These are phyloP conservation scores for Phytopythium sindhum DNA, from an alignment of 352 stramenopile species.

Conservation along the genomic window DNA sequence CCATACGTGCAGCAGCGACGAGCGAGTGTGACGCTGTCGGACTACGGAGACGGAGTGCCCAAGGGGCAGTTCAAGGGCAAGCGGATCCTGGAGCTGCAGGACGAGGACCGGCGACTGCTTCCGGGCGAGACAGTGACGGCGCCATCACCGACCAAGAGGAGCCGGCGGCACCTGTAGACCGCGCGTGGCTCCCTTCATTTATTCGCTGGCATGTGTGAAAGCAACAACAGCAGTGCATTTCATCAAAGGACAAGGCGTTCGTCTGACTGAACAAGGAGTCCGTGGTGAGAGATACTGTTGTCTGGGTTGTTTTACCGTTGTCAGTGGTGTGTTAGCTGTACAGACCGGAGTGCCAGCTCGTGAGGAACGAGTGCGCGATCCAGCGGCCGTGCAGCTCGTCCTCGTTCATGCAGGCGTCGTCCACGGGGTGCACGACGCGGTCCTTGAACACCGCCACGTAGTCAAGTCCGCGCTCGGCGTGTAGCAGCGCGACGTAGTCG, in stretches of 20 bases:
- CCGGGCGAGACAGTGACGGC: constrained; percentile 41
- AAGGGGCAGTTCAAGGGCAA: constrained; percentile 59
- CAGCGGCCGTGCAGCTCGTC: not conserved
- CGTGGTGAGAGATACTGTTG: not conserved
- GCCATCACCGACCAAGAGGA: constrained; percentile 52
- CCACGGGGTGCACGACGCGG: not conserved
- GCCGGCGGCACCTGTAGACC: constrained; percentile 27
- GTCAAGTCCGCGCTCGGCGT: constrained; percentile 6
- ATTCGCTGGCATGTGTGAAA: not conserved
- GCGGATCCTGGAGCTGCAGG: constrained; percentile 68
- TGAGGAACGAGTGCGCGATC: constrained; percentile 2
- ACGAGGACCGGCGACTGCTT: constrained; percentile 67
- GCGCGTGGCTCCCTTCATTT: not conserved
- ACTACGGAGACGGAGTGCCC: constrained; percentile 23
- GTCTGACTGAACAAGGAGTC: not conserved
- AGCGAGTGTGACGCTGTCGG: constrained; percentile 9
- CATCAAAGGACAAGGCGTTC: not conserved
- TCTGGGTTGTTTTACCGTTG: not conserved
- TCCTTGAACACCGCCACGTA: not conserved
- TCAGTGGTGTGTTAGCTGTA: not conserved
- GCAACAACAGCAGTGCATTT: not conserved
- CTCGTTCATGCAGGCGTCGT: constrained; percentile 10
- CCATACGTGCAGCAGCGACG: constrained; percentile 1
- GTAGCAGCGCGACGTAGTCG: constrained; percentile 16
- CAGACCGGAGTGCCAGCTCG: not conserved